Percentiles rank a stretch among this genome's conserved stretches.
Evolutionary conservation across 768 basidiomycete species (phyloP).

Genomic region (Lyophyllum atratum): DNA sequence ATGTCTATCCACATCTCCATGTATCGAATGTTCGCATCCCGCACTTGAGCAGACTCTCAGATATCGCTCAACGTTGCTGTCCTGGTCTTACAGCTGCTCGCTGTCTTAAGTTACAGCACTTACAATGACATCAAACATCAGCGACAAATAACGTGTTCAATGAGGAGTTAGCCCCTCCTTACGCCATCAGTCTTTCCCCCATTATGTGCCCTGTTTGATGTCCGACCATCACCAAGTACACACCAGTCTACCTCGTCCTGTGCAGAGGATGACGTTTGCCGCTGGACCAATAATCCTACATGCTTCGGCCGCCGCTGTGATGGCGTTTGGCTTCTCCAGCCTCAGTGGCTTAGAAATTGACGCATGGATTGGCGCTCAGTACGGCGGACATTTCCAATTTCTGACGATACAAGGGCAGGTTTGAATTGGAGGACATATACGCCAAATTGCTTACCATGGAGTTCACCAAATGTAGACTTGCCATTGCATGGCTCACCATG

Average conservation of each 20-base stretch:
- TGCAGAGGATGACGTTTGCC: constrained; percentile 2
- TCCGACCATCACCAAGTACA: too few relatives aligned
- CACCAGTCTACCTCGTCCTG: background rate
- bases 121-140: too few relatives aligned
- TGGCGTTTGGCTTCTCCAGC: constrained; percentile 38
- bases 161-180: too few relatives aligned
- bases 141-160: too few relatives aligned
- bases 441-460: background rate
- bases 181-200: too few relatives aligned
- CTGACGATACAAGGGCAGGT: constrained; percentile 78
- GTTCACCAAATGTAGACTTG: constrained; percentile 28
- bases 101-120: too few relatives aligned
- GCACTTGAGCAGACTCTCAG: too few relatives aligned
- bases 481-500: constrained; percentile 38
- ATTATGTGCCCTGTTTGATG: too few relatives aligned
- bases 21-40: too few relatives aligned
- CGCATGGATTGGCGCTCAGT: constrained; percentile 40
- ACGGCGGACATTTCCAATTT: constrained; percentile 71
- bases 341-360: constrained; percentile 27
- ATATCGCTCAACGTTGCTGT: too few relatives aligned
- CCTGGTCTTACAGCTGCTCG: too few relatives aligned
- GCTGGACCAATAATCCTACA: constrained; percentile 26
- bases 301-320: constrained; percentile 29
- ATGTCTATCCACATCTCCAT: too few relatives aligned
- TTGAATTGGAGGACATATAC: background rate